A percentile compares a stretch with the other conserved stretches of the same genome.
Conservation (phyloP, 2,329 filamentous ascomycete genomes). For the Emmonsiellopsis sp. region DNA sequence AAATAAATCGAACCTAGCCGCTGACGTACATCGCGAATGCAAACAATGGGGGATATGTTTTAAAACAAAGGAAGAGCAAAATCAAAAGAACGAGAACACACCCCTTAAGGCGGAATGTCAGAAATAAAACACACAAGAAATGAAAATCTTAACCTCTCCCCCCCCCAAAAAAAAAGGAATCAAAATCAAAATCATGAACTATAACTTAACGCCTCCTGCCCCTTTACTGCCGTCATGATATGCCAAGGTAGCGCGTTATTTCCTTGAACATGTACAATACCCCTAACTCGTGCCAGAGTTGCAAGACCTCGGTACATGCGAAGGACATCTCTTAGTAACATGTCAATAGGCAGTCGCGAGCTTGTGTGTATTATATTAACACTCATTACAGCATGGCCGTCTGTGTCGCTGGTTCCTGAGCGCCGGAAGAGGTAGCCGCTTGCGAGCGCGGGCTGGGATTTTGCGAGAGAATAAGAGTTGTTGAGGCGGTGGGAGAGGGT, state of each 20-base stretch:
- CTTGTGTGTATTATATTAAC: slow-evolving; percentile 34
- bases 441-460: slow-evolving; percentile 34
- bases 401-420: slow-evolving; percentile 31
- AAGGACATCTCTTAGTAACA: slow-evolving; percentile 33
- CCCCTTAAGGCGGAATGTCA: not conserved
- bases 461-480: slow-evolving; percentile 31
- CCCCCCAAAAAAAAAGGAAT: not conserved
- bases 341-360: slow-evolving; percentile 20
- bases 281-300: slow-evolving; percentile 33
- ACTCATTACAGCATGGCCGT: slow-evolving; percentile 32
- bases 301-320: slow-evolving; percentile 37
- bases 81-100: not conserved
- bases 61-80: not conserved
- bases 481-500: slow-evolving; percentile 44
- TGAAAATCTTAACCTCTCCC: not conserved
- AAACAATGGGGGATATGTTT: not conserved
- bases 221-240: slow-evolving; percentile 36
- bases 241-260: slow-evolving; percentile 39
- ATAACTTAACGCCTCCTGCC: slow-evolving; percentile 34
- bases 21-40: no score
- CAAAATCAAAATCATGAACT: slow-evolving; percentile 21
- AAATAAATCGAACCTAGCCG: no score
- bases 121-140: not conserved
- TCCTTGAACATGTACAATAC: slow-evolving; percentile 31
- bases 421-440: slow-evolving; percentile 41